Percentiles rank a stretch among this genome's conserved stretches.
Evolutionary conservation across 495 filamentous ascomycete species (phyloP).

Genomic region (Penicillium subrubescens): DNA sequence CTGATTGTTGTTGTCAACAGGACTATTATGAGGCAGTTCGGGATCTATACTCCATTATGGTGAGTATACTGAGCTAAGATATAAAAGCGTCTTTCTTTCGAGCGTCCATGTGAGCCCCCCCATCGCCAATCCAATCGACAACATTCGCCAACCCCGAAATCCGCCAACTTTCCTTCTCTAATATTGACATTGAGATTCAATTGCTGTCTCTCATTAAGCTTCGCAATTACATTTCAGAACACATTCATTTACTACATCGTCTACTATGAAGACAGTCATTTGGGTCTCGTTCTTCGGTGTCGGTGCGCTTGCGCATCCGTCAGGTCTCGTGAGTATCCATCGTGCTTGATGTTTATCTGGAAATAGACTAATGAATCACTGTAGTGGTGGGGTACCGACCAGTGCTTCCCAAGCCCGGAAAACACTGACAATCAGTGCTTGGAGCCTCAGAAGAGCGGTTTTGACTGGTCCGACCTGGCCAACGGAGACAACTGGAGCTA

Average conservation of each 20-base stretch:
- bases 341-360: not conserved
- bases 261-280: slow-evolving; percentile 30
- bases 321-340: slow-evolving; percentile 31
- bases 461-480: slow-evolving; percentile 67
- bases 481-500: slow-evolving; percentile 63
- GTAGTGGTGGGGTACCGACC: slow-evolving; percentile 59
- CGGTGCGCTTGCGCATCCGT: slow-evolving; percentile 34
- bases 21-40: not conserved
- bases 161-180: slow-evolving; percentile 8
- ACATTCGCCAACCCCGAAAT: slow-evolving; percentile 9
- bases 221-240: slow-evolving; percentile 13
- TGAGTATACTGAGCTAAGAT: not conserved
- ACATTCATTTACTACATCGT: slow-evolving; percentile 3
- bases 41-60: not conserved
- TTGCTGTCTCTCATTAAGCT: slow-evolving; percentile 24
- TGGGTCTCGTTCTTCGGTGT: slow-evolving; percentile 29
- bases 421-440: slow-evolving; percentile 82
- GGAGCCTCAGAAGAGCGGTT: slow-evolving; percentile 63
- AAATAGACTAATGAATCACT: not conserved
- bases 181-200: not conserved
- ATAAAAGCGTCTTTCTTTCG: not conserved
- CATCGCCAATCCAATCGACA: slow-evolving; percentile 21
- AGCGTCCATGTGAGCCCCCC: not conserved
- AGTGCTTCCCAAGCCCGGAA: slow-evolving; percentile 65
- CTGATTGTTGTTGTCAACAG: slow-evolving; percentile 5